These are phyloP conservation scores for Fusarium sp. DNA, from an alignment of 2,329 filamentous ascomycete species.

Conservation along the genomic window DNA sequence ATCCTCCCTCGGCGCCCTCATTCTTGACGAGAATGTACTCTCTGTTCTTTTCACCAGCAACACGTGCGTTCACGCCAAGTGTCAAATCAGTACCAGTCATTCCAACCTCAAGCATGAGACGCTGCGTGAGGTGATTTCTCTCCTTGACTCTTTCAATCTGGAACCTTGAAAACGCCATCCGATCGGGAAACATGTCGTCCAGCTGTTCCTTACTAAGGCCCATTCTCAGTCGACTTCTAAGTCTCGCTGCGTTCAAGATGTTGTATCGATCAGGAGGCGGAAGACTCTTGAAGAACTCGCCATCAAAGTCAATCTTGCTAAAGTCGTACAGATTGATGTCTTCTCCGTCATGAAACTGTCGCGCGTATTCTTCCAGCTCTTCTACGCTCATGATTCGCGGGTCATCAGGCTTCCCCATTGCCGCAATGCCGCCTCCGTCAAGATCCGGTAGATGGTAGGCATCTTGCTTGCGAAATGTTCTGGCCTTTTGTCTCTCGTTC, in stretches of 20 bases:
- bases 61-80: slow-evolving; percentile 68
- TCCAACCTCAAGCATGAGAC: slow-evolving; percentile 91
- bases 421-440: slow-evolving; percentile 75
- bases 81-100: slow-evolving; percentile 81
- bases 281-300: slow-evolving; percentile 91
- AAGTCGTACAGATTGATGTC: slow-evolving; percentile 95
- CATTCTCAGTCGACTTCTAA: slow-evolving; percentile 91
- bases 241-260: slow-evolving; percentile 89
- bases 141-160: slow-evolving; percentile 95
- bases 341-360: slow-evolving; percentile 89
- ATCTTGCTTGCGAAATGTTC: slow-evolving; percentile 89
- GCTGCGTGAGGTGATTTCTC: slow-evolving; percentile 91
- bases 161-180: slow-evolving; percentile 96
- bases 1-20: slow-evolving; percentile 91
- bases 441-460: slow-evolving; percentile 94
- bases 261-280: slow-evolving; percentile 94
- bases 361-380: slow-evolving; percentile 91
- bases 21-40: slow-evolving; percentile 98
- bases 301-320: slow-evolving; percentile 97
- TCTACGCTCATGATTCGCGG: slow-evolving; percentile 96
- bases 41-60: slow-evolving; percentile 84
- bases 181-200: slow-evolving; percentile 94
- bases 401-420: slow-evolving; percentile 90
- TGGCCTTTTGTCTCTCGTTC: slow-evolving; percentile 74
- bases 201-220: slow-evolving; percentile 95